Evolutionary conservation across 2,329 filamentous ascomycete species (phyloP), one percentile per base, ranked within the genome.

Genomic region (Penicillium frequentans): DNA sequence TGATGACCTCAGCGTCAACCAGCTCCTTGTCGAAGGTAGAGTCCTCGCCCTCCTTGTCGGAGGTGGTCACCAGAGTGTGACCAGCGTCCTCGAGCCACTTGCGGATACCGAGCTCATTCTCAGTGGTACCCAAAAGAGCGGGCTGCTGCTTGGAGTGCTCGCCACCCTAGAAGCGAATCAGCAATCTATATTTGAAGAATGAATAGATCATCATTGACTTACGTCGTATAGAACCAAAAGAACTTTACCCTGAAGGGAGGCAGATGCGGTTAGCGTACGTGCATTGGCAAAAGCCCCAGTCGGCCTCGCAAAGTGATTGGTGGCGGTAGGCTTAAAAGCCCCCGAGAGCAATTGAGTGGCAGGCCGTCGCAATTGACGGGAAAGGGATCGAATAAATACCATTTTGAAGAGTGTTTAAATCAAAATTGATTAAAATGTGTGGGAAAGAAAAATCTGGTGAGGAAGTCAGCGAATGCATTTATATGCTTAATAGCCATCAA

Each of bases 21-120:
- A 99, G 86, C 81, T 99, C 91, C 82, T 93, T 85, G 79, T 98
- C 95, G 68, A 99, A 98, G 67, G 84, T 90, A 60, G 93, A 98
- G 84, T 89, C 85, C 81, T 91, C 90, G 66, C 91, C 90, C 70
- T 99, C 95, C 84, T 99, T 99, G 84, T 97, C 91, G 46, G 93
- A 96, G 64, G 95, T 99, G 70, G 95, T 99, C 68, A 99, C 86
- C 61, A 99, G 86, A 63, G 91, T 96, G 86, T 99, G 95, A 71
- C 95, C 95, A 77, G 96, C 89, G 61, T 93, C 90, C 84, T 98
- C 95, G 68, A 99, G 88, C 93, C 95, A 99, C 81, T 96, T 93
- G 74, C 95, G 87, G 75, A 99, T 83, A 69, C 95, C 95, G 61
- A 99, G 91, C 85, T 99, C 95, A 79, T 98, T 98, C 85, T 99